Conservation (phyloP, 2,329 filamentous ascomycete genomes). For the Aureobasidium sp. region DNA sequence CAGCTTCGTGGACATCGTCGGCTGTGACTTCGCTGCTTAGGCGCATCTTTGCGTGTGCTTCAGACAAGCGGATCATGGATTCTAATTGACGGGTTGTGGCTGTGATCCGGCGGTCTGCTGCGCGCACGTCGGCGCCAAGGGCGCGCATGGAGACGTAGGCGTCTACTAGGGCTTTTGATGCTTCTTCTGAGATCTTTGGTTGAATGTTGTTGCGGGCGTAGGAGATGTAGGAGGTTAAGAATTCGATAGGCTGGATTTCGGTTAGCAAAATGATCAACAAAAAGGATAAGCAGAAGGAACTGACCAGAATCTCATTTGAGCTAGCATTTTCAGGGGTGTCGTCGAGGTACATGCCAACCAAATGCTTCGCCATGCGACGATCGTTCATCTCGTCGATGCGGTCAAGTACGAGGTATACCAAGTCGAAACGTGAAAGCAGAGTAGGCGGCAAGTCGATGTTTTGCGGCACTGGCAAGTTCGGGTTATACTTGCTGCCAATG, state of each 20-base stretch:
- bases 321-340: slow-evolving; percentile 84
- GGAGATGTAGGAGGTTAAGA: slow-evolving; percentile 93
- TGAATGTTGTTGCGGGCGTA: slow-evolving; percentile 85
- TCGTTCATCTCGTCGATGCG: slow-evolving; percentile 86
- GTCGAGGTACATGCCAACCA: slow-evolving; percentile 94
- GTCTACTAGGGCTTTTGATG: slow-evolving; percentile 74
- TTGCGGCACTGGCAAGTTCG: slow-evolving; percentile 88
- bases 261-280: slow-evolving; percentile 4
- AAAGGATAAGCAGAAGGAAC: slow-evolving; percentile 27
- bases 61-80: slow-evolving; percentile 93
- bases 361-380: slow-evolving; percentile 79
- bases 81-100: slow-evolving; percentile 95
- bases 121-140: slow-evolving; percentile 63
- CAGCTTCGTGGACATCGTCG: slow-evolving; percentile 80
- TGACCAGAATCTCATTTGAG: slow-evolving; percentile 70
- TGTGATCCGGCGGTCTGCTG: slow-evolving; percentile 91
- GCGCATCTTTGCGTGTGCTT: slow-evolving; percentile 98
- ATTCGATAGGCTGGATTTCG: slow-evolving; percentile 70
- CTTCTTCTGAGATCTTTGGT: slow-evolving; percentile 70
- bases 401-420: slow-evolving; percentile 94
- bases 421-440: slow-evolving; percentile 87
- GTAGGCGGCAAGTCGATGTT: slow-evolving; percentile 98
- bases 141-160: slow-evolving; percentile 94
- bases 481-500: slow-evolving; percentile 96
- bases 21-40: slow-evolving; percentile 67